Evolutionary conservation across 2,329 filamentous ascomycete species (phyloP).

Genomic region (Colletotrichum kahawae): DNA sequence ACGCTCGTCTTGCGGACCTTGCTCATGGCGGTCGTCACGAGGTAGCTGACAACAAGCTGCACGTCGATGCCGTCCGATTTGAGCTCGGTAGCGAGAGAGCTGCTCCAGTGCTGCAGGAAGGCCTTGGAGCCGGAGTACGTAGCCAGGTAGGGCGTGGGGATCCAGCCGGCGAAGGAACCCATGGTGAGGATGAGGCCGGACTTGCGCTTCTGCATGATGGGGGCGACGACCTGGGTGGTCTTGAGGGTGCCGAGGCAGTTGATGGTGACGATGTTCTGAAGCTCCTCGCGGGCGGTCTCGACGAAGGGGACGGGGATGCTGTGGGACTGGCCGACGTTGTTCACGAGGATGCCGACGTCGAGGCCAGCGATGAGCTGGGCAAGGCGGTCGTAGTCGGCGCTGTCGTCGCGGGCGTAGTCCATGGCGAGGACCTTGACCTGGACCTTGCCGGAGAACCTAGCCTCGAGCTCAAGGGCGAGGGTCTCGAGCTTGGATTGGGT

Average conservation of each 20-base stretch:
- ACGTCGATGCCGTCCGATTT: conserved; percentile 82
- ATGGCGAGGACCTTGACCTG: conserved; percentile 83
- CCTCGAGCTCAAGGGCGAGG: conserved; percentile 76
- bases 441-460: conserved; percentile 68
- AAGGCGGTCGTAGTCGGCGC: conserved; percentile 80
- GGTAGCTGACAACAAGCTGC: conserved; percentile 89
- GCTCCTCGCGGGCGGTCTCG: conserved; percentile 78
- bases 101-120: conserved; percentile 96
- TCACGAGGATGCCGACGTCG: conserved; percentile 87
- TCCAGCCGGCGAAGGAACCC: conserved; percentile 93
- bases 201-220: conserved; percentile 81
- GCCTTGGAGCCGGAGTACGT: conserved; percentile 98
- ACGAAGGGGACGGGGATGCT: conserved; percentile 89
- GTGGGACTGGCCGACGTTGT: conserved; percentile 97
- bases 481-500: conserved; percentile 89
- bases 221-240: conserved; percentile 83
- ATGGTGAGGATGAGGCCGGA: conserved; percentile 89
- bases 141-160: conserved; percentile 89
- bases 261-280: conserved; percentile 90
- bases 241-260: conserved; percentile 92
- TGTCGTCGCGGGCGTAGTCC: conserved; percentile 85
- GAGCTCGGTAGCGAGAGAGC: conserved; percentile 82
- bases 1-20: conserved; percentile 84
- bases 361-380: conserved; percentile 71
- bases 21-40: conserved; percentile 96